A percentile compares a stretch with the other conserved stretches of the same genome.
Conservation (phyloP, 176 grass and related monocot species). For the Phragmites australis region DNA sequence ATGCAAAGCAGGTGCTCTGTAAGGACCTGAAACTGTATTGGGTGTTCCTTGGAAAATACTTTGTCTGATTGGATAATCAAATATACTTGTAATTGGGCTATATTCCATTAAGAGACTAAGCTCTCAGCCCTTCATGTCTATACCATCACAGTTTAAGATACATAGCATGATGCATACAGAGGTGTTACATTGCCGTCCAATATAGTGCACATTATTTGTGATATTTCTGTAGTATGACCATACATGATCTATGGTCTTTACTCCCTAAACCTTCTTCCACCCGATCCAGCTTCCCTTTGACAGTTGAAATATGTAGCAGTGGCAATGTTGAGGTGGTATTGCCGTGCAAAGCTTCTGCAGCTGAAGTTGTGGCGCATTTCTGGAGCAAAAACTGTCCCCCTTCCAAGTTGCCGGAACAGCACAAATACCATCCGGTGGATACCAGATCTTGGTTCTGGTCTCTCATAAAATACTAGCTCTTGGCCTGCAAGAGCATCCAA, state of each 20-base stretch:
- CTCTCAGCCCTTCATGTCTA: not conserved
- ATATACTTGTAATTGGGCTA: conserved; percentile 17
- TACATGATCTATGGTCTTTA: not conserved
- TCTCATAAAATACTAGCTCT: conserved; percentile 62
- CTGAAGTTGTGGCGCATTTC: conserved; percentile 62
- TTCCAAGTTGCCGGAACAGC: conserved; percentile 59
- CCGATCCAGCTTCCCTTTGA: conserved; percentile 70
- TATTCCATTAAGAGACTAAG: conserved; percentile 26
- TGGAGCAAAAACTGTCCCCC: conserved; percentile 55
- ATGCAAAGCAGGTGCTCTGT: not conserved
- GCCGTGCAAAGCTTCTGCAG: conserved; percentile 49
- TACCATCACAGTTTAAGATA: not conserved
- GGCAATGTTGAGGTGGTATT: conserved; percentile 60
- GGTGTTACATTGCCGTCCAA: conserved; percentile 2
- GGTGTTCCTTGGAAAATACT: conserved; percentile 21
- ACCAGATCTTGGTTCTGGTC: conserved; percentile 63
- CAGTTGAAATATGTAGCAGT: conserved; percentile 74
- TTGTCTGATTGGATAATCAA: not conserved
- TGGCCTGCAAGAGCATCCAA: conserved; percentile 42
- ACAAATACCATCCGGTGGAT: conserved; percentile 78
- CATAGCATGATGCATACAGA: conserved; percentile 20
- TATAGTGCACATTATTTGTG: conserved; percentile 40
- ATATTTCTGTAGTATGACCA: not conserved
- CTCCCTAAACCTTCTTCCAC: conserved; percentile 59
- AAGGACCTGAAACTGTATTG: not conserved